Evolutionary conservation across 257 asterid genomes (phyloP).

Genomic region (Fraxinus anomala): DNA sequence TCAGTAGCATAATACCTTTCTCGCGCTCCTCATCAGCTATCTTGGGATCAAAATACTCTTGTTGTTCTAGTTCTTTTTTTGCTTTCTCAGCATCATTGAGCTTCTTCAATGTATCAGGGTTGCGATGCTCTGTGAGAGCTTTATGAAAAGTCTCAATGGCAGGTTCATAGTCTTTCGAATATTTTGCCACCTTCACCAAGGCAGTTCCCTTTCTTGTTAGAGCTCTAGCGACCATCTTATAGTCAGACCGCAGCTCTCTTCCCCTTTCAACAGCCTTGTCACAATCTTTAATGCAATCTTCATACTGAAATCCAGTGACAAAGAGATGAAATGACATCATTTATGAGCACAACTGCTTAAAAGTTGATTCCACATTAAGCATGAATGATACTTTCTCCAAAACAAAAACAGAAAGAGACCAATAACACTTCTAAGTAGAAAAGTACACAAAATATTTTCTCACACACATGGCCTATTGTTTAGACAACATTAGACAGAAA

Average conservation of each 20-base stretch:
- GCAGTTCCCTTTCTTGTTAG: constrained; percentile 94
- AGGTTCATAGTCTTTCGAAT: constrained; percentile 73
- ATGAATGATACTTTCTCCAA: not conserved
- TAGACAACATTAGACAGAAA: not conserved
- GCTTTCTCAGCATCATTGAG: constrained; percentile 94
- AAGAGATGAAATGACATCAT: not conserved
- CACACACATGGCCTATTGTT: not conserved
- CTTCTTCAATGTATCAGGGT: constrained; percentile 88
- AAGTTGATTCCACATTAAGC: not conserved
- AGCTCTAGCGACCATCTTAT: constrained; percentile 90
- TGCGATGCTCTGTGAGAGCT: constrained; percentile 93
- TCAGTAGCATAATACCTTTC: constrained; percentile 52
- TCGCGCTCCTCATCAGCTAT: constrained; percentile 97
- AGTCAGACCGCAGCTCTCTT: constrained; percentile 80
- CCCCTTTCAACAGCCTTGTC: constrained; percentile 97
- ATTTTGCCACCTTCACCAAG: constrained; percentile 70
- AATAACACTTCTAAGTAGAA: not conserved
- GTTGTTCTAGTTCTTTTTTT: constrained; percentile 88
- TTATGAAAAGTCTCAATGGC: constrained; percentile 90
- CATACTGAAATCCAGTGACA: constrained; percentile 44
- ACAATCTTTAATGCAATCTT: constrained; percentile 86
- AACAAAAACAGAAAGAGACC: not conserved
- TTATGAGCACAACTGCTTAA: not conserved
- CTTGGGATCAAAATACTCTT: constrained; percentile 80
- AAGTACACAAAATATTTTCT: not conserved